A percentile compares a stretch with the other conserved stretches of the same genome.
These are phyloP conservation scores for Epichloe festucae DNA, from an alignment of 2,329 filamentous ascomycete species.

Conservation along the genomic window DNA sequence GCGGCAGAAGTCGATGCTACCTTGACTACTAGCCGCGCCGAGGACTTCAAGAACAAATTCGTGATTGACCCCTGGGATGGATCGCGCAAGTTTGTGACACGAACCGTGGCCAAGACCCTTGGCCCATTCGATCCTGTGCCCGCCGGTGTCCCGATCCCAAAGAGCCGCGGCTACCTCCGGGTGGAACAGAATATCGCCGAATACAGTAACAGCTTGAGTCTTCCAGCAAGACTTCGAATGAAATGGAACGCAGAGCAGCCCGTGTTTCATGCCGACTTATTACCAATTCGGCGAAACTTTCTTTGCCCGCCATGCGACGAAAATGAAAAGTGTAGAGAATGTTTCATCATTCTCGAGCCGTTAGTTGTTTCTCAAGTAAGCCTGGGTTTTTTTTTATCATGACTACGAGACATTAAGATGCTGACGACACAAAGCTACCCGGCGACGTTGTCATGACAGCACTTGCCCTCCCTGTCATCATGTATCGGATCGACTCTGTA, in stretches of 20 bases:
- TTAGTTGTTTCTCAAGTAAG: slow-evolving; percentile 63
- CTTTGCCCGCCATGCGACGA: slow-evolving; percentile 53
- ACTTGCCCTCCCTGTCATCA: slow-evolving; percentile 68
- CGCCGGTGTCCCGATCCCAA: slow-evolving; percentile 33
- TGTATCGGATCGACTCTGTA: slow-evolving; percentile 70
- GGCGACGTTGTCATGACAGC: slow-evolving; percentile 57
- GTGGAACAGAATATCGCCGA: slow-evolving; percentile 55
- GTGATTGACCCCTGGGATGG: slow-evolving; percentile 47
- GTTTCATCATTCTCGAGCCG: slow-evolving; percentile 65
- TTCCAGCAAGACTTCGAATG: slow-evolving; percentile 37
- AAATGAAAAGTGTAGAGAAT: slow-evolving; percentile 29
- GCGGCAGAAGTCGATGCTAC: slow-evolving; percentile 10
- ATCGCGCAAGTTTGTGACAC: slow-evolving; percentile 47
- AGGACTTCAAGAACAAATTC: slow-evolving; percentile 34
- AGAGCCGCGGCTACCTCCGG: slow-evolving; percentile 29
- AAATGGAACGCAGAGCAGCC: slow-evolving; percentile 58
- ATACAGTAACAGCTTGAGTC: slow-evolving; percentile 69
- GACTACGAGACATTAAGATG: neutral
- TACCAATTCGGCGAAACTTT: slow-evolving; percentile 70
- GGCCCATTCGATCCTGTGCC: slow-evolving; percentile 55
- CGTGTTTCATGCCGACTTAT: slow-evolving; percentile 62
- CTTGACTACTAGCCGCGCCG: neutral
- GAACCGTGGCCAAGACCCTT: slow-evolving; percentile 41
- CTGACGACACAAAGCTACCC: slow-evolving; percentile 40
- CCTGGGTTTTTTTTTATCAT: too few species aligned